phyloP scores from a whole-genome alignment of 139 green algal genomes.

The Haematococcus sp. region DNA sequence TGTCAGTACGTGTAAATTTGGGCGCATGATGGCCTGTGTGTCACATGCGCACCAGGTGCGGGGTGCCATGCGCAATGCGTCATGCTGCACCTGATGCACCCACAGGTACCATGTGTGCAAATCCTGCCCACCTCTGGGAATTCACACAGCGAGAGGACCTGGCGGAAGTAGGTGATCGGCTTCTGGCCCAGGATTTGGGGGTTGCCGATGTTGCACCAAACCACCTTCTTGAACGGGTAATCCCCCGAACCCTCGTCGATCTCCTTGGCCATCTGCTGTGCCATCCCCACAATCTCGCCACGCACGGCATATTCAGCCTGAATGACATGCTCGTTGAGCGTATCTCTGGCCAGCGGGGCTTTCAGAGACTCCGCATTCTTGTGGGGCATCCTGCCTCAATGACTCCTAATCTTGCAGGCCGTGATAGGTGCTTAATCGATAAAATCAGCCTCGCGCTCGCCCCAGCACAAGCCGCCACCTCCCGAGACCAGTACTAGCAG shows the following conservation, averaged over 20 bases:
- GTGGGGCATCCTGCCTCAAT: not conserved
- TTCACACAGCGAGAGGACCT: constrained; percentile 83
- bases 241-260: constrained; percentile 52
- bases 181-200: constrained; percentile 90
- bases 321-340: constrained; percentile 4
- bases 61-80: not conserved
- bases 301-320: constrained; percentile 75
- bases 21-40: not conserved
- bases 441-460: not conserved
- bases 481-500: too few species aligned
- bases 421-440: not conserved
- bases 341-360: not conserved
- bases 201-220: constrained; percentile 92
- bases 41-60: not conserved
- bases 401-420: not conserved
- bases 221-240: constrained; percentile 67
- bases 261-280: constrained; percentile 64
- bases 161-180: constrained; percentile 90
- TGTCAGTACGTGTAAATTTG: not conserved
- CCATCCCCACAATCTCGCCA: constrained; percentile 80
- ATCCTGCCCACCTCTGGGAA: constrained; percentile 66
- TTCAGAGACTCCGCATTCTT: not conserved
- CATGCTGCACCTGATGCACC: too few species aligned
- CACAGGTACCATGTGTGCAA: too few species aligned
- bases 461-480: not conserved